Evolutionary conservation across 352 stramenopile genomes (phyloP).

Genomic region (Phytophthora palmivora): DNA sequence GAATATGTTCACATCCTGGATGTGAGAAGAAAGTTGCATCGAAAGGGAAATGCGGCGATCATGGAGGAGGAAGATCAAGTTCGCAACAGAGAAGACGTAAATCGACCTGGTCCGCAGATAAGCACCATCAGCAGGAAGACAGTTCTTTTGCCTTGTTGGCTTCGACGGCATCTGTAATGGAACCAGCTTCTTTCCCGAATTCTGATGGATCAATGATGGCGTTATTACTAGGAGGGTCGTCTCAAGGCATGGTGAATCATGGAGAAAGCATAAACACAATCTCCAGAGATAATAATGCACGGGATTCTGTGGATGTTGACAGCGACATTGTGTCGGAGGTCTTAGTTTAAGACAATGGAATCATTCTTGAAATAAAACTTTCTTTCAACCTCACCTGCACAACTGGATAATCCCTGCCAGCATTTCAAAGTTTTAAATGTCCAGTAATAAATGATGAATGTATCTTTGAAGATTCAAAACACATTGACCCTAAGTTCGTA

Average conservation of each 20-base stretch:
- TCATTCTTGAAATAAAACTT: no score
- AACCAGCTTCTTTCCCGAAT: no score
- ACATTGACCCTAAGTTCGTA: no score
- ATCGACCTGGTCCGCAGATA: neutral
- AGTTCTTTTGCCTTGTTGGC: neutral
- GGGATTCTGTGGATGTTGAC: neutral
- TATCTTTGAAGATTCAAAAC: no score
- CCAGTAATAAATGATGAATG: no score
- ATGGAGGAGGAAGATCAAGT: constrained; percentile 14
- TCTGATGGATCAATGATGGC: constrained; percentile 9
- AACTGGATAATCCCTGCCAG: no score
- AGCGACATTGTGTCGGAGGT: constrained; percentile 3
- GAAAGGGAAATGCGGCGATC: constrained; percentile 21
- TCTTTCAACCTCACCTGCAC: no score
- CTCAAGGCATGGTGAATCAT: neutral
- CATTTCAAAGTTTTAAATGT: no score
- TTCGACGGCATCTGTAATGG: neutral
- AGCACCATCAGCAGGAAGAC: neutral
- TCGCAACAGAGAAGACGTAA: neutral
- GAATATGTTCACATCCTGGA: constrained; percentile 16
- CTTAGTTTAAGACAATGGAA: neutral
- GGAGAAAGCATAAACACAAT: neutral
- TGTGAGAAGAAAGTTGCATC: constrained; percentile 24
- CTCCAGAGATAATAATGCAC: neutral
- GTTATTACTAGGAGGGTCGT: neutral